Conservation (phyloP, 1,139 yeast genomes). For the Candida smagusa region DNA sequence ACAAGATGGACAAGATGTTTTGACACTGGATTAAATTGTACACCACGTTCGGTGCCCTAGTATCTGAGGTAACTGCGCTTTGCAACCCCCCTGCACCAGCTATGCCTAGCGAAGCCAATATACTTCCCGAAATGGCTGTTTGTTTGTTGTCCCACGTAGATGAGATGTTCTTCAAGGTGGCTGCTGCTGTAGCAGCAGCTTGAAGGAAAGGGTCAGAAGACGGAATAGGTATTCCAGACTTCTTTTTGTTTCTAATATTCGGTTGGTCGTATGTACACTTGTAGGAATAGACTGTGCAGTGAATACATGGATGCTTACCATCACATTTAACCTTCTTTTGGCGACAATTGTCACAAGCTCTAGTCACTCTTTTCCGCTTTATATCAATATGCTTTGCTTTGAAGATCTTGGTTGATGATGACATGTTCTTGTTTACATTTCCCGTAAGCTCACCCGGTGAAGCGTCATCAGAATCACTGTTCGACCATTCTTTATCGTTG, state of each 20-base stretch:
- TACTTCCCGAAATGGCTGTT: slow-evolving; percentile 5
- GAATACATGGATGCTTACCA: slow-evolving; percentile 83
- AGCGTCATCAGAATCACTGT: too few relatives aligned
- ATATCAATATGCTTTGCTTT: slow-evolving; percentile 1
- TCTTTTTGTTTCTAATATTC: slow-evolving; percentile 53
- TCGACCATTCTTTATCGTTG: too few relatives aligned
- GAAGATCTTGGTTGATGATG: too few relatives aligned
- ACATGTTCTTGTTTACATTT: too few relatives aligned
- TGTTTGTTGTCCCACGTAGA: slow-evolving; percentile 6
- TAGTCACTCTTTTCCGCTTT: slow-evolving; percentile 74
- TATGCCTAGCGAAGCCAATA: slow-evolving; percentile 5
- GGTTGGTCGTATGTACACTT: slow-evolving; percentile 72
- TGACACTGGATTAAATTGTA: slow-evolving; percentile 17
- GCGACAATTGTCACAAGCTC: slow-evolving; percentile 82
- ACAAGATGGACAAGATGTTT: slow-evolving; percentile 31
- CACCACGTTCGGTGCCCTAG: slow-evolving; percentile 8
- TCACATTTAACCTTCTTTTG: slow-evolving; percentile 84
- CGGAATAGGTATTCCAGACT: slow-evolving; percentile 32
- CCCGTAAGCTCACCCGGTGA: too few relatives aligned
- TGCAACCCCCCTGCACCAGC: neutral
- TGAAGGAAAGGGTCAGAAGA: slow-evolving; percentile 13
- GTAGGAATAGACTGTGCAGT: slow-evolving; percentile 84
- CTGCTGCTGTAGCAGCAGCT: slow-evolving; percentile 16
- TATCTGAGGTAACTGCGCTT: neutral
- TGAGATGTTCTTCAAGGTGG: slow-evolving; percentile 8